Evolutionary conservation across 768 basidiomycete genomes (phyloP).

Genomic region (Cytidiella melzeri): DNA sequence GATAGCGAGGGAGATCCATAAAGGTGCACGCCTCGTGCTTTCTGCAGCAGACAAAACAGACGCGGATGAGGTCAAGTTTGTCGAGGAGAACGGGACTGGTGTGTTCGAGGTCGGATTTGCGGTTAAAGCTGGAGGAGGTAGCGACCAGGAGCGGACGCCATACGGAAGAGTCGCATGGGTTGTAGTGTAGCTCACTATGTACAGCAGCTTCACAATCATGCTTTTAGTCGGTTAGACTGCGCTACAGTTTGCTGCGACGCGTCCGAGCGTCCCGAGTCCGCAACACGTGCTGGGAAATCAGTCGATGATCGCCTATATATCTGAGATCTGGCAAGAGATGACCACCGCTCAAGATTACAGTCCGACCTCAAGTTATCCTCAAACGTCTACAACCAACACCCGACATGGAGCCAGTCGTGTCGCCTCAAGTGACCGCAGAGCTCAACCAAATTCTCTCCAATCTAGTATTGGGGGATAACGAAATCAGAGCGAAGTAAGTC

Average conservation of each 20-base stretch:
- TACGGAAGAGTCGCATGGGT: neutral
- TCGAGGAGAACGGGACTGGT: neutral
- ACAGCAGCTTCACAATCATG: too few relatives aligned
- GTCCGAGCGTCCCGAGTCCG: too few relatives aligned
- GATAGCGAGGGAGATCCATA: too few relatives aligned
- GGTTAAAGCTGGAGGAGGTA: neutral
- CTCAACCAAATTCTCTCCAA: constrained; percentile 83
- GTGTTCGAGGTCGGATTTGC: neutral
- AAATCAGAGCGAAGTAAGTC: constrained; percentile 63
- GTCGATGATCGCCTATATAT: neutral
- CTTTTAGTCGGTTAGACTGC: too few relatives aligned
- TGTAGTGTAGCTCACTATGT: too few relatives aligned
- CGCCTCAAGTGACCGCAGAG: constrained; percentile 67
- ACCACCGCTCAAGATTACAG: neutral
- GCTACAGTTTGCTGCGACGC: too few relatives aligned
- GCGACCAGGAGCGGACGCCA: neutral
- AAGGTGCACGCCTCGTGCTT: neutral
- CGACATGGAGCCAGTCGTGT: constrained; percentile 28
- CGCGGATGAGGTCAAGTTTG: neutral
- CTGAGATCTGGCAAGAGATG: neutral
- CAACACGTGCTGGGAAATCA: neutral
- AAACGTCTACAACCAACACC: neutral
- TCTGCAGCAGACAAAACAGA: neutral
- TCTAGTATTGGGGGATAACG: constrained; percentile 78
- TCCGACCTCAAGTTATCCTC: neutral